phyloP scores from a whole-genome alignment of 2,329 filamentous ascomycete species.

The Paecilomyces formosus region DNA sequence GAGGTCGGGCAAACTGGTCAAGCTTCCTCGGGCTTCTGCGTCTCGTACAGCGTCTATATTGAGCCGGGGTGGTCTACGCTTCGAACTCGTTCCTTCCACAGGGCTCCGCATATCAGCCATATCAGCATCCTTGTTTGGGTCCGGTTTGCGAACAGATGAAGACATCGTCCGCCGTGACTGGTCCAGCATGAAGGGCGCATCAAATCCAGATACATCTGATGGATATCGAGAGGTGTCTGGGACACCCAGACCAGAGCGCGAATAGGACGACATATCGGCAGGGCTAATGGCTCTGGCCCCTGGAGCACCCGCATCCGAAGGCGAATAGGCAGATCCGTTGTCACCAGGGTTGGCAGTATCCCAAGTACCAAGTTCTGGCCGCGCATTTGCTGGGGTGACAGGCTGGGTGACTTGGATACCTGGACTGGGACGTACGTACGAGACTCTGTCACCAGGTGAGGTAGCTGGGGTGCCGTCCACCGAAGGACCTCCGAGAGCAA shows the following conservation, averaged over 20 bases:
- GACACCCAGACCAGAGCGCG: not conserved
- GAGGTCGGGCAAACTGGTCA: slow-evolving; percentile 86
- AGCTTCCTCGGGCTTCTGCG: slow-evolving; percentile 75
- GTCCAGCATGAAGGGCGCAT: not conserved
- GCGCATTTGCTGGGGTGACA: too few species aligned
- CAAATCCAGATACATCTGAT: not conserved
- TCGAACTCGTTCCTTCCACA: slow-evolving; percentile 32
- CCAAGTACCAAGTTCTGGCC: too few species aligned
- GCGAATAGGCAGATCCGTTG: not conserved
- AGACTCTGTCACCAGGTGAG: not conserved
- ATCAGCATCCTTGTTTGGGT: not conserved
- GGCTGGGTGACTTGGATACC: not conserved
- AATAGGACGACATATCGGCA: not conserved
- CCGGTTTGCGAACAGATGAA: slow-evolving; percentile 18
- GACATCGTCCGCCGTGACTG: slow-evolving; percentile 4
- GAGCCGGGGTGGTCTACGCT: slow-evolving; percentile 58
- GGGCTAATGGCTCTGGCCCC: not conserved
- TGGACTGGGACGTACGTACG: not conserved
- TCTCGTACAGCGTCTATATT: slow-evolving; percentile 76
- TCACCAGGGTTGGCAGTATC: not conserved
- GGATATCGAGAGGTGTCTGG: not conserved
- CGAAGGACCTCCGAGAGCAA: slow-evolving; percentile 11
- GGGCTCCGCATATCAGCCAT: slow-evolving; percentile 6
- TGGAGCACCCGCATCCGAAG: not conserved
- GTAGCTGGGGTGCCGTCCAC: slow-evolving; percentile 12